phyloP scores from a whole-genome alignment of 169 alveolate species.

The Plasmodium falciparum region DNA sequence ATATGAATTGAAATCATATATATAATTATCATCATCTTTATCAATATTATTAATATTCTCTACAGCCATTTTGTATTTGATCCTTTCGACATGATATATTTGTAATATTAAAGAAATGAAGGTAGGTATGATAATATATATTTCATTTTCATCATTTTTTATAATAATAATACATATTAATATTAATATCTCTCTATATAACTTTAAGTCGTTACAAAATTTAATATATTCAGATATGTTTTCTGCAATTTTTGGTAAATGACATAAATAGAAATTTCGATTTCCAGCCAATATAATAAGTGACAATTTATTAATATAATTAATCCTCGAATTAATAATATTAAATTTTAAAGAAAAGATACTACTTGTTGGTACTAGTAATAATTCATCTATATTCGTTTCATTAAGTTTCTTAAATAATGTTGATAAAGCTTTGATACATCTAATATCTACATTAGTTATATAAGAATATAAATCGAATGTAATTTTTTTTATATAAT shows the following conservation, averaged over 20 bases:
- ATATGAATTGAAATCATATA: conserved; percentile 58
- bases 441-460: conserved; percentile 52
- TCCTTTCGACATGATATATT: conserved; percentile 73
- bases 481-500: conserved; percentile 51
- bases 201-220: conserved; percentile 59
- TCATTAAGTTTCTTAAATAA: conserved; percentile 70
- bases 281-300: conserved; percentile 52
- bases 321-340: conserved; percentile 66
- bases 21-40: conserved; percentile 64
- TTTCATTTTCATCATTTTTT: conserved; percentile 75
- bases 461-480: conserved; percentile 58
- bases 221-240: conserved; percentile 67
- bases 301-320: conserved; percentile 72
- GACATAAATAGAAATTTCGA: conserved; percentile 38
- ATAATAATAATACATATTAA: conserved; percentile 54
- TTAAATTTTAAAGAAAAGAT: conserved; percentile 68
- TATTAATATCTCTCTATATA: conserved; percentile 70
- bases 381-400: conserved; percentile 61
- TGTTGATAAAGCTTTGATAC: conserved; percentile 39
- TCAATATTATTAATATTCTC: conserved; percentile 36
- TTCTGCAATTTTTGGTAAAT: conserved; percentile 77
- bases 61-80: conserved; percentile 43
- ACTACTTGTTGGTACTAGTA: conserved; percentile 60
- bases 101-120: conserved; percentile 66
- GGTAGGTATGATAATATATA: conserved; percentile 71